Conservation (phyloP, 2,329 filamentous ascomycete species). For the Claviceps cyperi region DNA sequence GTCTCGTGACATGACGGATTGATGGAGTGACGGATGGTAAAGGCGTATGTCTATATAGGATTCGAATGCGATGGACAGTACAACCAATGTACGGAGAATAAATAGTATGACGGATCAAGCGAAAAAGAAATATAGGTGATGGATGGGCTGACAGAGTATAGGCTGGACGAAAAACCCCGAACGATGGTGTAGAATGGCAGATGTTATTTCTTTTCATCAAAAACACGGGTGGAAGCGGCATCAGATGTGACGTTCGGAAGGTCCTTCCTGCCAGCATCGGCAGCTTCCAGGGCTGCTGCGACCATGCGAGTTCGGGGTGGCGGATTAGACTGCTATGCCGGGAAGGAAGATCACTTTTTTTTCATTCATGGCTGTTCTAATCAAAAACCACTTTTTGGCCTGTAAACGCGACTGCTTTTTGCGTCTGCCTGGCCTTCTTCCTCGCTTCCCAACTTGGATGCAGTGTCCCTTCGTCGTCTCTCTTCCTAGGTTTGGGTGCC, state of each 20-base stretch:
- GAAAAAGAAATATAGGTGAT: not conserved
- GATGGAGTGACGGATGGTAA: not conserved
- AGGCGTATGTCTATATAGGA: not conserved
- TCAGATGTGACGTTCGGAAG: not conserved
- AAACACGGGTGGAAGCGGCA: not conserved
- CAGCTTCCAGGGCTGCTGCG: not conserved
- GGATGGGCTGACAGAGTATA: not conserved
- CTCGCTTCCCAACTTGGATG: constrained; percentile 26
- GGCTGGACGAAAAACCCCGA: not conserved
- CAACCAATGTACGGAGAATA: not conserved
- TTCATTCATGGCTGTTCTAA: constrained; percentile 3
- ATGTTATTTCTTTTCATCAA: not conserved
- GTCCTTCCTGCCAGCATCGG: not conserved
- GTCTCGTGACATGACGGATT: not conserved
- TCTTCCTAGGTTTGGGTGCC: constrained; percentile 20
- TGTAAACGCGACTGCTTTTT: constrained; percentile 9
- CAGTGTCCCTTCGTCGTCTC: constrained; percentile 36
- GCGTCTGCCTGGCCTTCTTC: constrained; percentile 12
- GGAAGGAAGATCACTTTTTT: not conserved
- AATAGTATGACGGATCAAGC: not conserved
- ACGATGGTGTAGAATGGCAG: not conserved
- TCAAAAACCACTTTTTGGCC: constrained; percentile 14
- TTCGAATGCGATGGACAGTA: not conserved
- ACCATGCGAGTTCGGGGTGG: not conserved
- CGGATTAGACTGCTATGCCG: not conserved